Evolutionary conservation across 164 flowering plant species (phyloP), one percentile per base, ranked within the genome.

Genomic region (Vitis rotundifolia): DNA sequence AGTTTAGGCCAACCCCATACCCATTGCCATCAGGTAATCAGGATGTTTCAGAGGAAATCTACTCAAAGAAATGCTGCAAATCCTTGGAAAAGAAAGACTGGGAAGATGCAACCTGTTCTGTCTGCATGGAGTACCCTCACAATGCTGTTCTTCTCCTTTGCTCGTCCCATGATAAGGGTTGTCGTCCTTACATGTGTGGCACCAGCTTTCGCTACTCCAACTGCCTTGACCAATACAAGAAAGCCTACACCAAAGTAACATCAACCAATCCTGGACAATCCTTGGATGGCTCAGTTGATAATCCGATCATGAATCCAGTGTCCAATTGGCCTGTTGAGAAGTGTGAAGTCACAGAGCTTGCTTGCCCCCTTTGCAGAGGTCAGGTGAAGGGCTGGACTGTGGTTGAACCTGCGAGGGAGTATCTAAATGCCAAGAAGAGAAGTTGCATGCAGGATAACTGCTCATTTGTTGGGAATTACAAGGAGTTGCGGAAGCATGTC

Each of bases 121-220:
- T 89, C 37, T 89, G 93, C 78, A 83, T 89, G 85, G 93, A 89
- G 71, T 85, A 63, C 68, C 93, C 93, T 12, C 93, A 89, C 70
- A 89, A 87, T 78, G 91, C 89, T 49, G 93, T 89, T 52, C 91
- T 89, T 59, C 88, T 89, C 60, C 89, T 89, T 22, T 89, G 93
- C 70, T 89, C 93, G 10, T 89, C 91, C 10, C 83, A 89, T 62
- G 84, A 85, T 78, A 85, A 89, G 81, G 93, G 93, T 47, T 89
- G 93, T 68, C 89, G 88, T 15, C 93, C 93, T 51, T 87, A 85
- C 71, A 89, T 89, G 93, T 89, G 93, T 66, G 93, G 84, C 49
- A 89, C 93, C 54, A 85, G 89, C 73, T 82, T 70, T 61, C 88
- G 89, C 49, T 84, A 79, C 63, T 86, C 91, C 68, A 88, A 88